phyloP scores from a whole-genome alignment of 2,329 filamentous ascomycete species.

The Cladorrhinum sp. region DNA sequence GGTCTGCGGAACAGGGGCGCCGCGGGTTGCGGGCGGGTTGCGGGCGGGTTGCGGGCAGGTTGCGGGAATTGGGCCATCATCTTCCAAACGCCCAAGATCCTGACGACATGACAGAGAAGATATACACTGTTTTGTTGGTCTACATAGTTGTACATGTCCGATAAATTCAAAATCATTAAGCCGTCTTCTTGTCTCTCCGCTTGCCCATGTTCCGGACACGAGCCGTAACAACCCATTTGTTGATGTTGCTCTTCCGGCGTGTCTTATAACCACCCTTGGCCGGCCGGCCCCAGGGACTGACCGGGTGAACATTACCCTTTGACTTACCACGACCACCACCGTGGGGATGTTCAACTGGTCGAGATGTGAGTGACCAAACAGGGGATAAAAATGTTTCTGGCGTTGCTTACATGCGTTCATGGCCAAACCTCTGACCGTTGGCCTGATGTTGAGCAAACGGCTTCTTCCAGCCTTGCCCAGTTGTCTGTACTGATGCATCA shows the following conservation, averaged over 20 bases:
- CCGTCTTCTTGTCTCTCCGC: constrained; percentile 63
- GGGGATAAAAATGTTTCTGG: not conserved
- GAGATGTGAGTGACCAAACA: constrained; percentile 13
- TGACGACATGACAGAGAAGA: not conserved
- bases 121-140: constrained; percentile 8
- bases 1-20: no score
- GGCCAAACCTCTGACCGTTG: constrained; percentile 92
- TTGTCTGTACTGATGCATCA: constrained; percentile 83
- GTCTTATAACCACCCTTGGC: constrained; percentile 92
- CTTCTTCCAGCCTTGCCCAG: constrained; percentile 93
- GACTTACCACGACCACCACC: constrained; percentile 99
- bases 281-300: constrained; percentile 93
- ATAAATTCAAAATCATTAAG: constrained; percentile 19
- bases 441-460: constrained; percentile 89
- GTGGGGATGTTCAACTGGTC: constrained; percentile 83
- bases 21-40: no score
- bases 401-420: constrained; percentile 82
- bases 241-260: constrained; percentile 79
- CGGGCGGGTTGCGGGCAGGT: no score
- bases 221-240: constrained; percentile 84
- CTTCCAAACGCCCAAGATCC: not conserved
- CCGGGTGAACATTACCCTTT: constrained; percentile 94
- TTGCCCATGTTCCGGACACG: constrained; percentile 88
- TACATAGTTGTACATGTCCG: constrained; percentile 5
- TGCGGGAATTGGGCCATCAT: no score